Conservation (phyloP, 202 grass and related monocot species). For the Hordeum pubiflorum region DNA sequence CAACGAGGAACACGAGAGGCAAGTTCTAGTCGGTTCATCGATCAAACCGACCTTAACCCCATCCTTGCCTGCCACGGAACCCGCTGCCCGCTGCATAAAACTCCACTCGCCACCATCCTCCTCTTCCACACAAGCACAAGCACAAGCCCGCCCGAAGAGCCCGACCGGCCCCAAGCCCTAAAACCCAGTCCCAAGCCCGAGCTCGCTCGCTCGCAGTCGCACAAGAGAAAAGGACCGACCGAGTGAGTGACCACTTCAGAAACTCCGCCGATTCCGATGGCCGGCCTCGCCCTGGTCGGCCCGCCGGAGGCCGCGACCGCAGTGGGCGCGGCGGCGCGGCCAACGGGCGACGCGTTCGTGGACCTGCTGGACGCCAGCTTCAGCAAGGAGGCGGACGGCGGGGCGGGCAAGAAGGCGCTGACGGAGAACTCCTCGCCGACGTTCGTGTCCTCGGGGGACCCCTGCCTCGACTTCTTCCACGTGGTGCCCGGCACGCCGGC, state of each 20-base stretch:
- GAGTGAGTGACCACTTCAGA: not conserved
- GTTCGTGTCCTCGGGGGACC: constrained; percentile 44
- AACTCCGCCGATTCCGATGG: not conserved
- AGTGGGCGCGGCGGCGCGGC: not conserved
- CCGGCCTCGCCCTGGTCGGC: constrained; percentile 36
- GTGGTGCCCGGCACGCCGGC: no score
- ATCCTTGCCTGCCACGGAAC: constrained; percentile 50
- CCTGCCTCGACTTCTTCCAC: no score
- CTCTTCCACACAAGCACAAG: not conserved
- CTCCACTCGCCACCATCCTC: not conserved
- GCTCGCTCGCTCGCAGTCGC: not conserved
- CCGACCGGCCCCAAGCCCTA: not conserved
- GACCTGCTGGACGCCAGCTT: not conserved
- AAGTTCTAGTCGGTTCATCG: constrained; percentile 4
- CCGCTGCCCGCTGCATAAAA: constrained; percentile 11
- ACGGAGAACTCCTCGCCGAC: constrained; percentile 51
- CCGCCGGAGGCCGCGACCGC: constrained; percentile 40
- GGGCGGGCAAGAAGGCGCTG: constrained; percentile 5
- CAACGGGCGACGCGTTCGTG: not conserved
- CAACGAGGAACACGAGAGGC: not conserved
- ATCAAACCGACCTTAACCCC: not conserved
- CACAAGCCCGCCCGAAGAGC: not conserved
- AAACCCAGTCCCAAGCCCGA: not conserved
- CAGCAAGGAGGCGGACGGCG: not conserved
- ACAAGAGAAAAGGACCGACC: no score